Conservation (phyloP, 2,329 filamentous ascomycete genomes). For the Bimuria novae-zelandiae region DNA sequence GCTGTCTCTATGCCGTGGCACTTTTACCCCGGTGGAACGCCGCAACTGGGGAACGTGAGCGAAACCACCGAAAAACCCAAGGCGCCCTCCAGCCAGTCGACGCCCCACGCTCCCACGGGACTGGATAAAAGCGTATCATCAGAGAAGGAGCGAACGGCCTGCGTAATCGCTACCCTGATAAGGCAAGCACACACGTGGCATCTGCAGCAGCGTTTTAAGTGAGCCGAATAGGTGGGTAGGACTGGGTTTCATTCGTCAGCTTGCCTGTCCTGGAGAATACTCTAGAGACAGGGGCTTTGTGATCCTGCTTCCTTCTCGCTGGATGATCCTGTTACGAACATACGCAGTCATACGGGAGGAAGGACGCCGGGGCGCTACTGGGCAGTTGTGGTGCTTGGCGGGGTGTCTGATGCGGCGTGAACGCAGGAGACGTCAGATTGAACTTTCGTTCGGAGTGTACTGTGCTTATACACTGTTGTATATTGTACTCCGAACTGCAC, state of each 20-base stretch:
- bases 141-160: neutral
- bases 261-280: conserved; percentile 2
- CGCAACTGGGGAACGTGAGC: neutral
- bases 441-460: too few relatives aligned
- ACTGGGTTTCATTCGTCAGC: conserved; percentile 35
- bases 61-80: neutral
- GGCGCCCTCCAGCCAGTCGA: neutral
- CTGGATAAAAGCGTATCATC: conserved; percentile 1
- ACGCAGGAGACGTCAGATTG: neutral
- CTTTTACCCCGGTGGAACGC: neutral
- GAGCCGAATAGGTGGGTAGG: conserved; percentile 36
- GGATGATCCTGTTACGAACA: neutral
- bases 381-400: conserved; percentile 1
- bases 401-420: neutral
- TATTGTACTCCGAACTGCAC: neutral
- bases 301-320: conserved; percentile 1
- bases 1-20: neutral
- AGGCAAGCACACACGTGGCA: conserved; percentile 36
- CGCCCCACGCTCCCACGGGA: conserved; percentile 10
- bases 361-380: neutral
- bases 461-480: neutral
- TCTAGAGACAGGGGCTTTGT: conserved; percentile 9
- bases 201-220: conserved; percentile 33
- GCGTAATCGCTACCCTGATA: conserved; percentile 10
- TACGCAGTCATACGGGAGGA: neutral